Base-by-base conservation (phyloP, 2,329 filamentous ascomycete genomes). In the Xylaria arbuscula region DNA sequence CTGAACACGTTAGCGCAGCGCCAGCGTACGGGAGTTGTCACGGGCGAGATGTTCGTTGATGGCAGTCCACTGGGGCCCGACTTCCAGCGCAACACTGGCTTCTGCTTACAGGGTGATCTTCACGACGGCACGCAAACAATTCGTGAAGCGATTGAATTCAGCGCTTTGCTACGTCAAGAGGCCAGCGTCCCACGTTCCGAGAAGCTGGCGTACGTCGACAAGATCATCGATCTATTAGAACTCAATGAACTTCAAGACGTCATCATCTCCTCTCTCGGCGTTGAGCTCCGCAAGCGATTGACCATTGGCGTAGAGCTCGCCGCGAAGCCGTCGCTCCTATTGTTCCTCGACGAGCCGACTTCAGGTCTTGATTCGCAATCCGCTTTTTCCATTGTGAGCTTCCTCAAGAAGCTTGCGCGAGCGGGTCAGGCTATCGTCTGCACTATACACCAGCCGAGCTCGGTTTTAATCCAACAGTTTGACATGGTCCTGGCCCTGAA, bases 151-250 rank as follows among this genome's bases (percentile, higher is more conserved):
- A 86, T 98, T 13, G 88, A 90, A 70, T 93, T 93, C 75, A 92
- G 90, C 74, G 94, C 94, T 15, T 78, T 95, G 2, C 89, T 98
- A 32, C 91, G 94, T 68, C 94, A 97, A 76, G 93, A 94, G 0
- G 88, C 88, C 45, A 84, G 90, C 60, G 86, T 92, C n/a, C 84
- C 92, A 4, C 86, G 85, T 9, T 81, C 87, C 22, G 94, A 97
- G 78, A 97, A 97, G 83, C 80, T 95, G 15, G 91, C 89, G 2
- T 97, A 97, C 72, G 94, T 97, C n/a, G 91, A 96, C 62, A 92
- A 97, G 78, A 92, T 97, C 22, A 97, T 98, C 77, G 93, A 93
- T 80, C 87, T 98, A 28, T 85, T 98, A 9, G 93, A 96, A 72
- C 81, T 93, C 0, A 81, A 87, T 17, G 86, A 91, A 36, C 85